Base-by-base conservation (phyloP, 2,329 filamentous ascomycete genomes). In the Cucurbitaria berberidis region DNA sequence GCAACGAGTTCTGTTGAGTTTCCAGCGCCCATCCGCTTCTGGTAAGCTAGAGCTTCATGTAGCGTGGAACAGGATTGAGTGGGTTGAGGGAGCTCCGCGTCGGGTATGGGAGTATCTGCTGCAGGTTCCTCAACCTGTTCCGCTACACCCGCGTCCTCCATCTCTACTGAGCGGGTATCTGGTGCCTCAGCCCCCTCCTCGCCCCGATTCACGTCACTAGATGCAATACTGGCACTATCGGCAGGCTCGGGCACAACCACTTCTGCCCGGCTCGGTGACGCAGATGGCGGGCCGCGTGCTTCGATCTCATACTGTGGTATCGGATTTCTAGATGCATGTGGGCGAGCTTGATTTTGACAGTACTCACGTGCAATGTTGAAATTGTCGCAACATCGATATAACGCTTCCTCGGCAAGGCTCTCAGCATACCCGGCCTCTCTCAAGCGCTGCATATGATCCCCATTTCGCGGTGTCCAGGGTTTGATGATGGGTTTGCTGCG, bases 321-420 rank as follows among this genome's bases (percentile, higher is more conserved):
- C 3, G 88, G 87, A 58, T 90, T 85, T 35, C 89, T 83, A 5
- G 81, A 76, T 21, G 87, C 84, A 47, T 83, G 74, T 38, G 85
- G 81, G 49, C 81, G 79, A 41, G 74, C 78, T 54, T 89, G 84
- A 13, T 86, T 84, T 50, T 79, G 80, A 69, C 90, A 95, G 71
- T 98, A 98, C 50, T 95, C 89, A 29, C 81, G 79, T 6, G 91
- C 86, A 22, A 80, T 77, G 2, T 77, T 72, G 4, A 75, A 65
- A 47, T 83, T 83, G 50, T 91, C 90, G 66, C 91, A 89, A 65
- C 90, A 90, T 48, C 93, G 86, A 72, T 91, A 97, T 0, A 95
- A 78, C 26, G 90, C 92, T 74, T 98, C 93, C 27, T 84, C 82
- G 6, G 84, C 88, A 46, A 97, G 79, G 11, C 85, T 84, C 38